Evolutionary conservation across 2,329 filamentous ascomycete species (phyloP).

Genomic region (Bretziella fagacearum): DNA sequence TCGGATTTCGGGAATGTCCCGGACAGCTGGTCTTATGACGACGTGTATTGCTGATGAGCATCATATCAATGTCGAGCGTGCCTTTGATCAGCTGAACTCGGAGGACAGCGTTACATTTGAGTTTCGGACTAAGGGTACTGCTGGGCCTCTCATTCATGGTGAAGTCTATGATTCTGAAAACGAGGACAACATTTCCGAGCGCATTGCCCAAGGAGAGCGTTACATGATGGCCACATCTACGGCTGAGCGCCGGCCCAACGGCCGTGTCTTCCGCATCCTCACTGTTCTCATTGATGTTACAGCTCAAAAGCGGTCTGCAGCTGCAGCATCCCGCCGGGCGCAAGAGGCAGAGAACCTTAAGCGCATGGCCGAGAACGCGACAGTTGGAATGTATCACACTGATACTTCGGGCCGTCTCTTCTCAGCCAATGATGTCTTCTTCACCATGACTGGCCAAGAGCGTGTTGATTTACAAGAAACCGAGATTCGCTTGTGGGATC

Average conservation of each 20-base stretch:
- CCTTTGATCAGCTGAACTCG: conserved; percentile 18
- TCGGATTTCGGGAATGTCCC: conserved; percentile 30
- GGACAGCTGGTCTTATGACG: conserved; percentile 23
- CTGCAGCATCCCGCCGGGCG: conserved; percentile 31
- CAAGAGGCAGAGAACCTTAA: conserved; percentile 37
- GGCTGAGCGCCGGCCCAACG: conserved; percentile 28
- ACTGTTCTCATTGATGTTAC: conserved; percentile 36
- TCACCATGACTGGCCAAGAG: conserved; percentile 33
- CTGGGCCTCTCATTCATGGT: not conserved
- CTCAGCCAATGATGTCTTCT: conserved; percentile 36
- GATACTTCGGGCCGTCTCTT: conserved; percentile 32
- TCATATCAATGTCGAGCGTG: conserved; percentile 22
- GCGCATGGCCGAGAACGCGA: conserved; percentile 36
- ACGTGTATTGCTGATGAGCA: conserved; percentile 32
- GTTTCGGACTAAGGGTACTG: conserved; percentile 25
- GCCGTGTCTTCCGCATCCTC: conserved; percentile 28
- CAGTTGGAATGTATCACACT: conserved; percentile 39
- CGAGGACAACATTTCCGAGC: conserved; percentile 14
- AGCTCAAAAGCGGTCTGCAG: conserved; percentile 31
- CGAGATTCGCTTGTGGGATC: conserved; percentile 28
- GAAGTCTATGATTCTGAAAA: conserved; percentile 1
- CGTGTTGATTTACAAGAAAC: conserved; percentile 25
- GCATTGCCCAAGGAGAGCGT: conserved; percentile 17
- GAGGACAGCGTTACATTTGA: conserved; percentile 29
- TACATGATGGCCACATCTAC: conserved; percentile 32